These are phyloP conservation scores for Fimicolochytrium jonesii DNA, from an alignment of 192 early-diverging fungal species.

Conservation along the genomic window DNA sequence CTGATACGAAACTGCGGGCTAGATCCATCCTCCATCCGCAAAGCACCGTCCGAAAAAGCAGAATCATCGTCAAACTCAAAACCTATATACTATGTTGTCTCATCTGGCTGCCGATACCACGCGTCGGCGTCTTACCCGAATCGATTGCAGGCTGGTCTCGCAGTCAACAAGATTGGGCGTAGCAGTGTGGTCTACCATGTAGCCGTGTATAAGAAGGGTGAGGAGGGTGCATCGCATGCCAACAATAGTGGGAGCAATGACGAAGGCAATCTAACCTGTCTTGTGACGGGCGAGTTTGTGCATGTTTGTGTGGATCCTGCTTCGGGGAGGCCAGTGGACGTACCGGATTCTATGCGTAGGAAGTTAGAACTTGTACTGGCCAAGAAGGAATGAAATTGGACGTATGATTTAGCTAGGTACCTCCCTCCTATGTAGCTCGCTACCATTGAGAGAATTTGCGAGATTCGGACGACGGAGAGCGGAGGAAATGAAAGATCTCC, in stretches of 20 bases:
- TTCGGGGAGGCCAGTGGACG: no score
- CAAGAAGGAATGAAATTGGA: no score
- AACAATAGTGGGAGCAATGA: no score
- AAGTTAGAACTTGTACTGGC: no score
- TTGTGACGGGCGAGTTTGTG: constrained; percentile 23
- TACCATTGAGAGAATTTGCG: no score
- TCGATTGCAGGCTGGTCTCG: constrained; percentile 45
- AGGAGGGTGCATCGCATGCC: no score
- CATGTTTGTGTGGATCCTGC: constrained; percentile 25
- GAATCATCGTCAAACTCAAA: not conserved
- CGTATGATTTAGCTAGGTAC: no score
- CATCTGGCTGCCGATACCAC: constrained; percentile 5
- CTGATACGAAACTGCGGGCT: constrained; percentile 41
- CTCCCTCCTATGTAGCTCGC: no score
- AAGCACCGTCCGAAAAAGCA: not conserved
- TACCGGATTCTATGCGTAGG: no score
- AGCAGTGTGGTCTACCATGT: constrained; percentile 49
- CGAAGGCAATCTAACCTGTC: no score
- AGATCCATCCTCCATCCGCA: not conserved
- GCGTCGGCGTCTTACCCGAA: constrained; percentile 42
- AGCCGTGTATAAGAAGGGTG: constrained; percentile 43
- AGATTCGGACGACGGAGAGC: no score
- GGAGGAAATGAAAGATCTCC: no score
- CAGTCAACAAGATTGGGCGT: constrained; percentile 43
- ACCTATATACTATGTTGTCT: constrained; percentile 14